A percentile compares a stretch with the other conserved stretches of the same genome.
Evolutionary conservation across 768 basidiomycete species (phyloP).

Genomic region (Rickenella mellea): DNA sequence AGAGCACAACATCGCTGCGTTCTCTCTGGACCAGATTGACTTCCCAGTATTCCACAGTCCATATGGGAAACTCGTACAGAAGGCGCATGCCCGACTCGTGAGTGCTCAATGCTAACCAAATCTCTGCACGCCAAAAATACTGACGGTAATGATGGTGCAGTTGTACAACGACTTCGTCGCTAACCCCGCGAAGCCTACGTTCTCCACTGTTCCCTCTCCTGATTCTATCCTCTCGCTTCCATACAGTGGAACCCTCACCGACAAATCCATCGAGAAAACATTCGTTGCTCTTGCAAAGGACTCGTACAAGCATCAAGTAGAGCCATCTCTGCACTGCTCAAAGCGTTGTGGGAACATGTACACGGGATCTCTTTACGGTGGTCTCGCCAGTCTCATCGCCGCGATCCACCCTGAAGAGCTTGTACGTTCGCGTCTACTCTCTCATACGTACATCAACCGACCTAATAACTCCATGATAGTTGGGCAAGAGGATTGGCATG

Average conservation of each 20-base stretch:
- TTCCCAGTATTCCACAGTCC: conserved; percentile 95
- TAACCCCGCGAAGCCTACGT: conserved; percentile 58
- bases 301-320: conserved; percentile 66
- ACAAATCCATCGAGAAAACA: conserved; percentile 93
- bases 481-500: conserved; percentile 81
- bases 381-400: conserved; percentile 79
- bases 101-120: conserved; percentile 6
- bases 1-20: conserved; percentile 19
- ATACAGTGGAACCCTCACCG: conserved; percentile 67
- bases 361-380: conserved; percentile 92
- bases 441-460: neutral
- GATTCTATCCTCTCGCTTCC: conserved; percentile 59
- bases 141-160: neutral
- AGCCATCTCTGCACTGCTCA: conserved; percentile 79
- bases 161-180: conserved; percentile 86
- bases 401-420: conserved; percentile 61
- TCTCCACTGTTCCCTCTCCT: conserved; percentile 63
- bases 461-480: conserved; percentile 6
- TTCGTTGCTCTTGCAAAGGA: conserved; percentile 74
- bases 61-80: conserved; percentile 98
- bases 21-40: conserved; percentile 81
- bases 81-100: conserved; percentile 82
- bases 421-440: neutral
- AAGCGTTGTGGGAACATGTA: conserved; percentile 97
- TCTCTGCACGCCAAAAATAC: neutral